Evolutionary conservation across 495 filamentous ascomycete species (phyloP).

Genomic region (Xylaria curta): DNA sequence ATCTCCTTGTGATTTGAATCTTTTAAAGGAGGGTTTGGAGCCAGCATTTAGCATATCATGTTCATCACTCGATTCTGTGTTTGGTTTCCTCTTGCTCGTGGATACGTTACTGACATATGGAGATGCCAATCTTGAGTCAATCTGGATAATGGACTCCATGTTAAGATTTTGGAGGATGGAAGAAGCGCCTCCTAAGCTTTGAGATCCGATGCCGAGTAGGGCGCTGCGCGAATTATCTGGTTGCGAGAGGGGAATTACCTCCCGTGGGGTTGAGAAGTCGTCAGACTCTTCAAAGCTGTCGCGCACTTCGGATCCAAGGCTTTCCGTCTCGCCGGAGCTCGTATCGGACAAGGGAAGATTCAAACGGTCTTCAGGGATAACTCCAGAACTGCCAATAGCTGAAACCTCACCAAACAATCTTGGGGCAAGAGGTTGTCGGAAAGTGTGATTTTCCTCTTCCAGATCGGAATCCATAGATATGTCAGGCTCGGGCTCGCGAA

Average conservation of each 20-base stretch:
- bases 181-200: conserved; percentile 53
- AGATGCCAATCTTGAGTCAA: conserved; percentile 22
- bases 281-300: conserved; percentile 51
- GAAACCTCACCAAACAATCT: conserved; percentile 88
- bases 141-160: conserved; percentile 45
- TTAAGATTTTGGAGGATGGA: conserved; percentile 51
- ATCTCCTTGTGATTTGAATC: conserved; percentile 49
- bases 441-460: conserved; percentile 52
- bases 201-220: conserved; percentile 45
- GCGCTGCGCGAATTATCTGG: conserved; percentile 46
- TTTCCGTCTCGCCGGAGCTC: conserved; percentile 44
- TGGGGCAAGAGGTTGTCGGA: conserved; percentile 46
- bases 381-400: conserved; percentile 66
- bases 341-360: conserved; percentile 51
- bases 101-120: conserved; percentile 38
- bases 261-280: conserved; percentile 44
- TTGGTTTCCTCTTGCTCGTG: conserved; percentile 55
- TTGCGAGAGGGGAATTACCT: conserved; percentile 16
- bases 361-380: conserved; percentile 47
- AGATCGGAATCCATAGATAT: conserved; percentile 42
- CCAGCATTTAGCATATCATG: conserved; percentile 29
- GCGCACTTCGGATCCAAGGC: conserved; percentile 44
- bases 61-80: conserved; percentile 46
- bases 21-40: conserved; percentile 50
- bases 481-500: conserved; percentile 31